A percentile compares a stretch with the other conserved stretches of the same genome.
Conservation (phyloP, 495 filamentous ascomycete species). For the Aspergillus biplanus region DNA sequence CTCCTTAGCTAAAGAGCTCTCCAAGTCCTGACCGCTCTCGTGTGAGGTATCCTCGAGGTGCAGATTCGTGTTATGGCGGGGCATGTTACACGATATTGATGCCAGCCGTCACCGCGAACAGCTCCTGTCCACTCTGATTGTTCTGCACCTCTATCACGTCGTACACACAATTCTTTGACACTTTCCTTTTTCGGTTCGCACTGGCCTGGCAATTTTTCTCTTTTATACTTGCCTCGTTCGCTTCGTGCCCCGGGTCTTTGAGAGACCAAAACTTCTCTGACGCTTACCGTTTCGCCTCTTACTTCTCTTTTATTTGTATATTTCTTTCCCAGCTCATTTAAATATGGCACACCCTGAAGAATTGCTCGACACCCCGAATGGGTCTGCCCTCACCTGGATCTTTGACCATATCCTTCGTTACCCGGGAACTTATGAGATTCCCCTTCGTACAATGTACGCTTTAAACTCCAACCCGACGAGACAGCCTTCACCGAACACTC, state of each 20-base stretch:
- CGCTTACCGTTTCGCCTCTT: not conserved
- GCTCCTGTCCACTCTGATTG: constrained; percentile 24
- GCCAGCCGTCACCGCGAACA: constrained; percentile 31
- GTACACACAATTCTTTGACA: constrained; percentile 21
- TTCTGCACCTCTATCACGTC: constrained; percentile 31
- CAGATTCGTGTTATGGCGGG: constrained; percentile 26
- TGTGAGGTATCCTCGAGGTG: constrained; percentile 23
- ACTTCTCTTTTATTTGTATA: constrained; percentile 1
- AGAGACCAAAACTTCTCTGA: constrained; percentile 12
- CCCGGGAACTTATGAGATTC: constrained; percentile 70
- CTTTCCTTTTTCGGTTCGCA: constrained; percentile 18
- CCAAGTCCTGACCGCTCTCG: constrained; percentile 7
- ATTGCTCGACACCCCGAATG: constrained; percentile 39
- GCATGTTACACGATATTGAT: constrained; percentile 31
- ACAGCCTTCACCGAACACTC: constrained; percentile 38
- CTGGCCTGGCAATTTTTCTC: constrained; percentile 7
- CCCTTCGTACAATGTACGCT: constrained; percentile 73
- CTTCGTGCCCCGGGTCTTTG: constrained; percentile 9
- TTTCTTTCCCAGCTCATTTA: not conserved
- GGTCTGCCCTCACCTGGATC: constrained; percentile 58
- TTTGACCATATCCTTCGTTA: constrained; percentile 72
- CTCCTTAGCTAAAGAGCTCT: constrained; percentile 23
- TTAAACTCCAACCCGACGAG: constrained; percentile 65
- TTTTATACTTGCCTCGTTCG: constrained; percentile 23
- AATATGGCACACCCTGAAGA: constrained; percentile 31